These are phyloP conservation scores for Calocera cornea DNA, from an alignment of 768 basidiomycete genomes.

Conservation along the genomic window DNA sequence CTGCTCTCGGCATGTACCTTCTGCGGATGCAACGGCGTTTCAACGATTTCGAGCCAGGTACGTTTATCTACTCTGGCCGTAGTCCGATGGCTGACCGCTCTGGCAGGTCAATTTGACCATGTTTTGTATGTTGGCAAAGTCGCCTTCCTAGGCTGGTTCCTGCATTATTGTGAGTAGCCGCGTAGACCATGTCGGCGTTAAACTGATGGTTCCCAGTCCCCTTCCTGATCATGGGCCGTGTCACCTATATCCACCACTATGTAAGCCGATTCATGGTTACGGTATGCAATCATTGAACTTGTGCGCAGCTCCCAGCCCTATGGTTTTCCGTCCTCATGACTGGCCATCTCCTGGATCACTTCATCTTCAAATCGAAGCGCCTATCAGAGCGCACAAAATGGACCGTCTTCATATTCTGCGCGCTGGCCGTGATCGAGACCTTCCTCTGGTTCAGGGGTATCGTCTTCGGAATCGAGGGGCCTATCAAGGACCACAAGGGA, in stretches of 20 bases:
- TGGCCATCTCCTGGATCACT: slow-evolving; percentile 83
- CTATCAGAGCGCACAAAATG: slow-evolving; percentile 50
- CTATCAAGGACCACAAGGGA: slow-evolving; percentile 66
- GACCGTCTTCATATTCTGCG: slow-evolving; percentile 53
- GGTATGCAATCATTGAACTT: not conserved
- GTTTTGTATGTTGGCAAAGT: slow-evolving; percentile 87
- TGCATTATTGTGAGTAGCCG: slow-evolving; percentile 64
- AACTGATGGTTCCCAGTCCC: slow-evolving; percentile 43
- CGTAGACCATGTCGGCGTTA: not conserved
- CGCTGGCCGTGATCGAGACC: slow-evolving; percentile 46
- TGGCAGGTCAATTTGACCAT: slow-evolving; percentile 78
- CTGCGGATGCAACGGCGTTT: slow-evolving; percentile 79
- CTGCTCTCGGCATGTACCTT: slow-evolving; percentile 52
- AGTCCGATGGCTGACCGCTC: not conserved
- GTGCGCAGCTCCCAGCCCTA: slow-evolving; percentile 70
- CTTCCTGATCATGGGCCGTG: slow-evolving; percentile 95
- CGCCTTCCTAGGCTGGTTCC: slow-evolving; percentile 78
- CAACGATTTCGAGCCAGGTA: slow-evolving; percentile 77
- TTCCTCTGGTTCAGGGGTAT: slow-evolving; percentile 95
- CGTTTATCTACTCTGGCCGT: slow-evolving; percentile 23
- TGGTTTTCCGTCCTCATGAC: slow-evolving; percentile 92
- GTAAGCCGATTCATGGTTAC: slow-evolving; percentile 35
- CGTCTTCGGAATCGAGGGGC: slow-evolving; percentile 86
- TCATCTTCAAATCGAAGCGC: slow-evolving; percentile 66
- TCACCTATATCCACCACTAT: slow-evolving; percentile 93